Percentiles rank a stretch among this genome's conserved stretches.
phyloP scores from a whole-genome alignment of 2,329 filamentous ascomycete genomes.

The Metarhizium rileyi region DNA sequence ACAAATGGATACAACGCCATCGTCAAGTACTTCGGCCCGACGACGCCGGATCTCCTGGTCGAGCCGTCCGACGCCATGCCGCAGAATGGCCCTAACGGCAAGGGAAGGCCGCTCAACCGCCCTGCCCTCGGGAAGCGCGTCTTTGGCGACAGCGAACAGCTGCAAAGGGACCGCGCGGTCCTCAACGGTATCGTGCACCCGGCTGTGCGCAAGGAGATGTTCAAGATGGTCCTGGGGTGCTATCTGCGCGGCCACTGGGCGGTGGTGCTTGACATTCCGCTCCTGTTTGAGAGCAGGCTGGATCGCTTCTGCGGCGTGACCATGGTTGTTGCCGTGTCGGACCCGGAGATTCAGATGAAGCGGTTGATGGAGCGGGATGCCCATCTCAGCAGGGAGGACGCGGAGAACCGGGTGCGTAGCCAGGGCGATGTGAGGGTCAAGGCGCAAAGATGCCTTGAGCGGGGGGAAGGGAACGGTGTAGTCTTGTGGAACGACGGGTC shows the following conservation, averaged over 20 bases:
- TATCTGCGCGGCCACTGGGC: conserved; percentile 77
- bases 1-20: conserved; percentile 77
- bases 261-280: conserved; percentile 82
- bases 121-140: conserved; percentile 76
- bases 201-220: conserved; percentile 75
- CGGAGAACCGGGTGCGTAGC: conserved; percentile 73
- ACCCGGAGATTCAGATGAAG: conserved; percentile 73
- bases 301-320: conserved; percentile 80
- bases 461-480: conserved; percentile 56
- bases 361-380: conserved; percentile 65
- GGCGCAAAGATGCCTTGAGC: conserved; percentile 60
- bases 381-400: conserved; percentile 76
- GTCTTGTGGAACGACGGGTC: conserved; percentile 88
- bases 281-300: conserved; percentile 82
- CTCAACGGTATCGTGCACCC: conserved; percentile 91
- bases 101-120: conserved; percentile 70
- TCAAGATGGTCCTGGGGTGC: conserved; percentile 58
- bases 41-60: conserved; percentile 77
- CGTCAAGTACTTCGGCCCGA: conserved; percentile 67
- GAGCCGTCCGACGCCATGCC: conserved; percentile 42
- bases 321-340: conserved; percentile 74
- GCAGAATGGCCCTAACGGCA: conserved; percentile 44
- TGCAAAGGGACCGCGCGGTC: conserved; percentile 59
- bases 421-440: conserved; percentile 83
- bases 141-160: conserved; percentile 69